Percentiles rank a stretch among this genome's conserved stretches.
Evolutionary conservation across 257 asterid species (phyloP).

Genomic region (Petunia axillaris): DNA sequence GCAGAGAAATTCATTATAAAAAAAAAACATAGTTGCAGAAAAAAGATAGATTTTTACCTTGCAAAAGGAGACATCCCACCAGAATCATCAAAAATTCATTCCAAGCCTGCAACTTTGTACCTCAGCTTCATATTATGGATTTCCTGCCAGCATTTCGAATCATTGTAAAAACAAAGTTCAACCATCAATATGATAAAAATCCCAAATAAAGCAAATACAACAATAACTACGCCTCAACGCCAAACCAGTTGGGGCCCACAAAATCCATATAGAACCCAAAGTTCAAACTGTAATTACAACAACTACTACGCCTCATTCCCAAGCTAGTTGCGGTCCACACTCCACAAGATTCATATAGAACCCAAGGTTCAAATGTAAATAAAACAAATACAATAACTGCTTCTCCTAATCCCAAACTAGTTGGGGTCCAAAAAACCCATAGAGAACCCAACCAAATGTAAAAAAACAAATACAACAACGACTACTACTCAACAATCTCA

Average conservation of each 20-base stretch:
- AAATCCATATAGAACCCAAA: no score
- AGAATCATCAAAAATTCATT: conserved; percentile 46
- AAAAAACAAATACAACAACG: no score
- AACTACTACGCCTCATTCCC: conserved; percentile 43
- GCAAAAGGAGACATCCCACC: conserved; percentile 4
- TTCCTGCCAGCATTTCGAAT: conserved; percentile 58
- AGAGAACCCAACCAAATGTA: no score
- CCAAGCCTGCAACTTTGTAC: conserved; percentile 84
- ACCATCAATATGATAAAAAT: neutral
- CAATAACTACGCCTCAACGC: no score
- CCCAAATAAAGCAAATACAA: no score
- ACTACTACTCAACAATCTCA: no score
- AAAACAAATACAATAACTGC: no score
- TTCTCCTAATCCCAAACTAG: neutral
- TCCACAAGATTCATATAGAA: neutral
- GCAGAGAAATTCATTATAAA: neutral
- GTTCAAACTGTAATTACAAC: no score
- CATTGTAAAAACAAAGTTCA: neutral
- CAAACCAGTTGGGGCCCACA: no score
- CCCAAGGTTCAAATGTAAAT: neutral
- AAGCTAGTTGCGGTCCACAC: no score
- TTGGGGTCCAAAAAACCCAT: no score
- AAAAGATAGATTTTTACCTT: neutral
- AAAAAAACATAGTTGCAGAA: neutral
- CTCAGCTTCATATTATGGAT: conserved; percentile 69